Conservation (phyloP, 768 basidiomycete species). For the Rhizopogon vulgaris region DNA sequence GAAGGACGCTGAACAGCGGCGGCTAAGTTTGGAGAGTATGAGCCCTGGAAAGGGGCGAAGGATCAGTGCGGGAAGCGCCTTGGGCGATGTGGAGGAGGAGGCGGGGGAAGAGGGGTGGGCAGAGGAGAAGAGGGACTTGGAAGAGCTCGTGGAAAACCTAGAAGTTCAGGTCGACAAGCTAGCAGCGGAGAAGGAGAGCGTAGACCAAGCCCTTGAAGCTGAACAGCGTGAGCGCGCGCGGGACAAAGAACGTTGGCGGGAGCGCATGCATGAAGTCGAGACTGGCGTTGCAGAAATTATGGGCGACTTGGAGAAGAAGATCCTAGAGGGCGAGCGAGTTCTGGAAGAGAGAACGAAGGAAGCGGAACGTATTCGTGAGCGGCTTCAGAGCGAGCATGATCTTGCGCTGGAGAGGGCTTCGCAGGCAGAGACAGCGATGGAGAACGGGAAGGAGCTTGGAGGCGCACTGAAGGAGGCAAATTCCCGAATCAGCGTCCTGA, state of each 20-base stretch:
- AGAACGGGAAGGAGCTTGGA: conserved; percentile 62
- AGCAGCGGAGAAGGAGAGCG: conserved; percentile 38
- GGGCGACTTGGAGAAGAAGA: conserved; percentile 52
- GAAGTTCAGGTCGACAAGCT: conserved; percentile 32
- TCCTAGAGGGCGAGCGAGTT: conserved; percentile 45
- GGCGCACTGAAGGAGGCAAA: conserved; percentile 63
- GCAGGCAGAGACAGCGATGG: conserved; percentile 60
- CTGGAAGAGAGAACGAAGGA: conserved; percentile 38
- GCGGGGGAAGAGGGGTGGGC: conserved; percentile 59
- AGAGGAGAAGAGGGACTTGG: conserved; percentile 59
- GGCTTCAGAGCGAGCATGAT: conserved; percentile 47
- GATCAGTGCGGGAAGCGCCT: conserved; percentile 43
- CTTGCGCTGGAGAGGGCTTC: conserved; percentile 51
- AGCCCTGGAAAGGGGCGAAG: conserved; percentile 35
- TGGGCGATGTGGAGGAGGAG: conserved; percentile 64
- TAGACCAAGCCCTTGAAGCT: conserved; percentile 40
- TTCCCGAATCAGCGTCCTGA: conserved; percentile 47
- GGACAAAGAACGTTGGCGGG: conserved; percentile 68
- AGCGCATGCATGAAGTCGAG: conserved; percentile 67
- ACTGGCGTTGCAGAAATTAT: conserved; percentile 63
- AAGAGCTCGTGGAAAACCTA: conserved; percentile 37
- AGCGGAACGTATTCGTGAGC: conserved; percentile 36
- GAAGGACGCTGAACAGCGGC: conserved; percentile 21
- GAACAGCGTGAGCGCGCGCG: conserved; percentile 54
- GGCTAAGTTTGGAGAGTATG: conserved; percentile 18